Percentiles rank a stretch among this genome's conserved stretches.
phyloP scores from a whole-genome alignment of 1,284 basidiomycete species.

The Fomitopsis betulina region DNA sequence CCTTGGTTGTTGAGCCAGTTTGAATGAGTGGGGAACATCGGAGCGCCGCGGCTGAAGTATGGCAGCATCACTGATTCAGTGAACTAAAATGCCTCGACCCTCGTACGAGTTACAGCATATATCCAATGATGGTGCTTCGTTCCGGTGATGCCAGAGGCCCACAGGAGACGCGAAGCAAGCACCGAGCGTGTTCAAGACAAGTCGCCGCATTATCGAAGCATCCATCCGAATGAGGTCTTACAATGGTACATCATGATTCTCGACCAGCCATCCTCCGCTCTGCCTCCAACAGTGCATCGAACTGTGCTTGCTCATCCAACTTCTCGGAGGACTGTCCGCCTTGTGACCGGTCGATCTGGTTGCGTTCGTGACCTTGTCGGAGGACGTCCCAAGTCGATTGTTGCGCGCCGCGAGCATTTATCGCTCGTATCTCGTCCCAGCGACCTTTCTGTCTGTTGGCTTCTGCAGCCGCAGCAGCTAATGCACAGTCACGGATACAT shows the following conservation, averaged over 20 bases:
- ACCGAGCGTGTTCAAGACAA: too few species aligned
- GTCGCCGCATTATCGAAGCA: too few species aligned
- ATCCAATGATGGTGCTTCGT: too few species aligned
- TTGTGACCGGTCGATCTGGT: constrained; percentile 13
- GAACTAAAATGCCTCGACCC: too few species aligned
- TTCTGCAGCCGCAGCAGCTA: neutral
- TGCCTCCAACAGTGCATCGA: constrained; percentile 54
- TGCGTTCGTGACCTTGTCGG: constrained; percentile 54
- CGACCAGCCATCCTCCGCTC: constrained; percentile 38
- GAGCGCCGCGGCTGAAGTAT: neutral
- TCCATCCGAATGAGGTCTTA: neutral
- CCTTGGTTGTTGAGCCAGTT: too few species aligned
- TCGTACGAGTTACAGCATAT: too few species aligned
- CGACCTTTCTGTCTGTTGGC: constrained; percentile 23
- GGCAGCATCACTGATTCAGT: too few species aligned
- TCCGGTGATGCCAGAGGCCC: too few species aligned
- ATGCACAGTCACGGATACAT: neutral
- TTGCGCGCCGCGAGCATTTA: constrained; percentile 40
- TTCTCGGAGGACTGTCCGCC: constrained; percentile 22
- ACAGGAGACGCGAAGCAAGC: too few species aligned
- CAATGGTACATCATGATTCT: constrained; percentile 1
- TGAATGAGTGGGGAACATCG: neutral
- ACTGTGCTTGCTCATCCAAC: constrained; percentile 45
- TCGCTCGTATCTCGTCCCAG: constrained; percentile 63
- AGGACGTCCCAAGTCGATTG: constrained; percentile 63